These are phyloP conservation scores for Venturiaceae sp. DNA, from an alignment of 2,329 filamentous ascomycete genomes.

Conservation along the genomic window DNA sequence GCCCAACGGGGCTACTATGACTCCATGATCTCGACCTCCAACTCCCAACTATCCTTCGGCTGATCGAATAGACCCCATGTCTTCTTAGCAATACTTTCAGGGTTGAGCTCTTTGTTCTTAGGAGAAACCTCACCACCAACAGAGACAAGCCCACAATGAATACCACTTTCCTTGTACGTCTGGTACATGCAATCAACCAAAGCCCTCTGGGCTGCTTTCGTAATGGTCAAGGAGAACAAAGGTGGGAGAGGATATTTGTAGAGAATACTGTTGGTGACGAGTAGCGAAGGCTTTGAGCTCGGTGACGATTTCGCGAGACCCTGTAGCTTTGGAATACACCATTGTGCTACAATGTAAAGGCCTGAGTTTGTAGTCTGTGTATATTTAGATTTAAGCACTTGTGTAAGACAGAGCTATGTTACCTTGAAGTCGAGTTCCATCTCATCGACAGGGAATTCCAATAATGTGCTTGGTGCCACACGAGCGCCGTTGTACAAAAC, in stretches of 20 bases:
- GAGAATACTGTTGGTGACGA: constrained; percentile 40
- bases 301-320: constrained; percentile 17
- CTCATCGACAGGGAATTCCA: constrained; percentile 18
- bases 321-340: constrained; percentile 30
- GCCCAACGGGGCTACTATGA: background rate
- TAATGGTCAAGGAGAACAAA: constrained; percentile 27
- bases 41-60: constrained; percentile 23
- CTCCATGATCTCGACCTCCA: constrained; percentile 29
- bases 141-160: constrained; percentile 14
- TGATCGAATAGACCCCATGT: constrained; percentile 17
- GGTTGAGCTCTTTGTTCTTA: constrained; percentile 11
- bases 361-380: constrained; percentile 35
- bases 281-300: constrained; percentile 33
- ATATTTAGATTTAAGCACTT: background rate
- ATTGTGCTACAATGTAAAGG: constrained; percentile 37
- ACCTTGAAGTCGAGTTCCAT: constrained; percentile 43
- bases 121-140: constrained; percentile 12
- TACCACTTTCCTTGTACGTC: constrained; percentile 8
- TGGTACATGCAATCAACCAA: background rate
- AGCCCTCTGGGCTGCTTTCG: constrained; percentile 7
- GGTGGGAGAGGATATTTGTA: constrained; percentile 37
- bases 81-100: constrained; percentile 11
- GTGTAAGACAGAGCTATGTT: constrained; percentile 1
- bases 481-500: constrained; percentile 9
- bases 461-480: background rate